Percentiles rank a stretch among this genome's conserved stretches.
Conservation (phyloP, 345 rosid genomes). For the Citrus sp. region DNA sequence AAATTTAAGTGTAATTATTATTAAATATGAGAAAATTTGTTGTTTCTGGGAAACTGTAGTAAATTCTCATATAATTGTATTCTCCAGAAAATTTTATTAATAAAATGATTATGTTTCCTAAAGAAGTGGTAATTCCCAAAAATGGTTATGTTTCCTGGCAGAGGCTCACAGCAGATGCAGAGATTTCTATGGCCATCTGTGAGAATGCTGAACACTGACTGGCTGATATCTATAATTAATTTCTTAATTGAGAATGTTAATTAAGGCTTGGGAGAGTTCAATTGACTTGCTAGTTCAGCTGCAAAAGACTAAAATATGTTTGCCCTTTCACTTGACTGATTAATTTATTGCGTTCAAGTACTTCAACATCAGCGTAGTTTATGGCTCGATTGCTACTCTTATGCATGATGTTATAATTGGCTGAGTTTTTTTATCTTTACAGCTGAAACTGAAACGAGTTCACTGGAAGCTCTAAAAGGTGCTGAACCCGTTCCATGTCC, state of each 20-base stretch:
- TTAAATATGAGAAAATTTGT: not conserved
- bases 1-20: not conserved
- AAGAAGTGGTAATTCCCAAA: not conserved
- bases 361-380: not conserved
- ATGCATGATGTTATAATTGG: constrained; percentile 7
- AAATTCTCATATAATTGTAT: not conserved
- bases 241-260: not conserved
- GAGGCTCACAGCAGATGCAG: not conserved
- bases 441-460: not conserved
- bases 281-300: not conserved
- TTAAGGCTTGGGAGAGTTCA: not conserved
- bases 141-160: not conserved
- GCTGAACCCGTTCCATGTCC: constrained; percentile 10
- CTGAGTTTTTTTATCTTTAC: not conserved
- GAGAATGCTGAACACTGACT: not conserved
- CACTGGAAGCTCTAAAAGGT: not conserved
- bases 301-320: not conserved
- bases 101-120: too few species aligned
- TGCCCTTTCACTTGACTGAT: not conserved
- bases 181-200: not conserved
- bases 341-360: not conserved
- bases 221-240: not conserved
- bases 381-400: constrained; percentile 17
- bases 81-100: not conserved
- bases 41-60: not conserved